Evolutionary conservation across 1,284 basidiomycete species (phyloP), one percentile per base, ranked within the genome.

Genomic region (Trichosporon ovoides): DNA sequence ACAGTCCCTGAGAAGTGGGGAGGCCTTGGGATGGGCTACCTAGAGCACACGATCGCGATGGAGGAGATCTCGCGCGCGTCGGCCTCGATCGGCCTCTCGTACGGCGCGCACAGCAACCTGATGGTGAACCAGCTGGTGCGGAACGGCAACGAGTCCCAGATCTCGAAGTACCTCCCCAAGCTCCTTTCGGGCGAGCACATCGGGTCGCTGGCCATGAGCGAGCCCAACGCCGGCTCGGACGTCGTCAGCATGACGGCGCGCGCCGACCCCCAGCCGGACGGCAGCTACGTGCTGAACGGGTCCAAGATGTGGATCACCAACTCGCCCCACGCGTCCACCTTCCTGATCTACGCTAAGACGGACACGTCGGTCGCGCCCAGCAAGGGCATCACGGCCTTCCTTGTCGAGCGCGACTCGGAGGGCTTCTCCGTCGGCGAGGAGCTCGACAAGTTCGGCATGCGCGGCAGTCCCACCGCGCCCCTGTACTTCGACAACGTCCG

Each of bases 251-350:
- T 96, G 94, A 83, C 81, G 68, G 80, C 92, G 52, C 84, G 82
- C 56, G 92, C 91, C 16, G 85, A 86, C 60, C 87, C 87, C 76
- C 82, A 87, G 35, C 80, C 61, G 16, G 69, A 84, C 18, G 87
- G 85, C 38, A 85, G 87, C 40, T 96, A 85, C 80, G 79, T 82
- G 58, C 74, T 96, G 65, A 95, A 90, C 68, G 93, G 93, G 1
- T 90, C 86, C 68, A 97, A 96, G 77, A 91, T 92, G 78, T 96
- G 92, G 91, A 97, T 97, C 73, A 97, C 94, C 31, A 98, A 98
- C 73, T 91, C 92, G 4, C 91, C 93, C 1, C 81, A 86, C 28
- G 89, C 94, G 2, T 88, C 87, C 12, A 96, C 91, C 0, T 82
- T 96, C 28, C 86, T 97, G 19, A 90, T 97, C 6, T 97, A 97